Evolutionary conservation across 2,329 filamentous ascomycete species (phyloP).

Genomic region (Colletotrichum tanaceti): DNA sequence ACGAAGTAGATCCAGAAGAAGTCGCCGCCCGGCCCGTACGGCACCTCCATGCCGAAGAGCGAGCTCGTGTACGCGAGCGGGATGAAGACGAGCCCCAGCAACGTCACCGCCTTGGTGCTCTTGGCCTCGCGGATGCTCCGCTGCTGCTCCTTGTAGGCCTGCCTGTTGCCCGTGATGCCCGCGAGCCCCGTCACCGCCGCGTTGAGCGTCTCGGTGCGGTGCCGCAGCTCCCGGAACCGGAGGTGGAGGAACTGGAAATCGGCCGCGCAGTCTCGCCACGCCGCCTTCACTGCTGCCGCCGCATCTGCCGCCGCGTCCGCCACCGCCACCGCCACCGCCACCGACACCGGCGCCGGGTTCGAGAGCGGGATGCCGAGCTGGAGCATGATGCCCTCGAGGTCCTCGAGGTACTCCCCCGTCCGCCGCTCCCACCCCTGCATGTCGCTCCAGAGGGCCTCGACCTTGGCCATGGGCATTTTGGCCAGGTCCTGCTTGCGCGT

Average conservation of each 20-base stretch:
- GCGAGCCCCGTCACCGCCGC: constrained; percentile 44
- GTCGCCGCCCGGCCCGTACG: constrained; percentile 40
- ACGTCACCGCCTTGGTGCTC: constrained; percentile 44
- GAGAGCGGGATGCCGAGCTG: constrained; percentile 44
- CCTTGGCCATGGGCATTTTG: constrained; percentile 39
- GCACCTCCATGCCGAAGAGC: constrained; percentile 43
- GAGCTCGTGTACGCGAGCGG: constrained; percentile 43
- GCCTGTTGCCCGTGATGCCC: constrained; percentile 44
- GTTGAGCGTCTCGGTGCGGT: constrained; percentile 43
- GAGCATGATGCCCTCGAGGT: constrained; percentile 45
- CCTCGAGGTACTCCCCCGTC: constrained; percentile 45
- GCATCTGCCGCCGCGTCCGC: background rate
- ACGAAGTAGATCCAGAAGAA: constrained; percentile 43
- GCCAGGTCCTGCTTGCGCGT: constrained; percentile 45
- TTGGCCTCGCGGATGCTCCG: constrained; percentile 44
- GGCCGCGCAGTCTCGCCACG: constrained; percentile 40
- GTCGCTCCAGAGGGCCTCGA: constrained; percentile 46
- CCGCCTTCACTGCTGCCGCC: constrained; percentile 7
- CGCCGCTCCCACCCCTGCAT: constrained; percentile 45
- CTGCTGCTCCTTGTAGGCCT: constrained; percentile 44
- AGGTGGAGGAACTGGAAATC: constrained; percentile 44
- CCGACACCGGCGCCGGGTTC: background rate
- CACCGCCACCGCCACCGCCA: background rate
- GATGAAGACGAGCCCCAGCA: constrained; percentile 44
- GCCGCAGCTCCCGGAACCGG: constrained; percentile 43